Conservation (phyloP, 768 basidiomycete species). For the Rhizopogon sp. region DNA sequence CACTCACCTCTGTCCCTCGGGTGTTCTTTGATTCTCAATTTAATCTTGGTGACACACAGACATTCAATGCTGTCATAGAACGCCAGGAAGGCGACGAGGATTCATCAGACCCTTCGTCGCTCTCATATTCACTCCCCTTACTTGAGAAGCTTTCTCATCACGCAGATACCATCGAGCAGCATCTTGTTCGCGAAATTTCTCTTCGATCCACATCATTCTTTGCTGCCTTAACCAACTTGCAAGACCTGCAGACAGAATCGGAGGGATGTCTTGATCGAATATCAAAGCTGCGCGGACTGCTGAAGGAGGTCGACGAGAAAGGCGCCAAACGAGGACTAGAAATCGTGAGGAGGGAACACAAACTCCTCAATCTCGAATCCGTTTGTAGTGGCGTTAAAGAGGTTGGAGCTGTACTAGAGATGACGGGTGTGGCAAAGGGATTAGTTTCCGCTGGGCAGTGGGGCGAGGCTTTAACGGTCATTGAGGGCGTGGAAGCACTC, state of each 20-base stretch:
- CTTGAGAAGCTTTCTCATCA: constrained; percentile 90
- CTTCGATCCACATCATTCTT: constrained; percentile 92
- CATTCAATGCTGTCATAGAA: constrained; percentile 74
- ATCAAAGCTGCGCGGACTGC: constrained; percentile 59
- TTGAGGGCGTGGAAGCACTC: constrained; percentile 61
- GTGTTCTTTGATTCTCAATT: constrained; percentile 80
- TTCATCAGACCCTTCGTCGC: constrained; percentile 50
- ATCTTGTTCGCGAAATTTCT: constrained; percentile 90
- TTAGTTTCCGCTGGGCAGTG: constrained; percentile 86
- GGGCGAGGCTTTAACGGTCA: constrained; percentile 75
- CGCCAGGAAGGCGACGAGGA: constrained; percentile 35
- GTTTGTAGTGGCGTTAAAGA: constrained; percentile 61
- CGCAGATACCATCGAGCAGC: constrained; percentile 90
- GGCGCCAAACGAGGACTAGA: constrained; percentile 78
- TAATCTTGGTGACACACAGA: constrained; percentile 74
- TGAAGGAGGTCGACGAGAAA: constrained; percentile 72
- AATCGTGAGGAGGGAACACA: constrained; percentile 60
- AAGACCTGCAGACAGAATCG: constrained; percentile 88
- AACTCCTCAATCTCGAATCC: constrained; percentile 52
- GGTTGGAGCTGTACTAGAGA: constrained; percentile 70
- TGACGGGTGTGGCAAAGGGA: constrained; percentile 62
- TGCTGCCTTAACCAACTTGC: constrained; percentile 89
- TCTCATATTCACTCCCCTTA: constrained; percentile 65
- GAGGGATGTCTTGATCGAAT: constrained; percentile 77
- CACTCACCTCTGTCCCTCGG: constrained; percentile 69